Evolutionary conservation across 108 stramenopile species (phyloP).

Genomic region (Pseudonitzschia multistriata): DNA sequence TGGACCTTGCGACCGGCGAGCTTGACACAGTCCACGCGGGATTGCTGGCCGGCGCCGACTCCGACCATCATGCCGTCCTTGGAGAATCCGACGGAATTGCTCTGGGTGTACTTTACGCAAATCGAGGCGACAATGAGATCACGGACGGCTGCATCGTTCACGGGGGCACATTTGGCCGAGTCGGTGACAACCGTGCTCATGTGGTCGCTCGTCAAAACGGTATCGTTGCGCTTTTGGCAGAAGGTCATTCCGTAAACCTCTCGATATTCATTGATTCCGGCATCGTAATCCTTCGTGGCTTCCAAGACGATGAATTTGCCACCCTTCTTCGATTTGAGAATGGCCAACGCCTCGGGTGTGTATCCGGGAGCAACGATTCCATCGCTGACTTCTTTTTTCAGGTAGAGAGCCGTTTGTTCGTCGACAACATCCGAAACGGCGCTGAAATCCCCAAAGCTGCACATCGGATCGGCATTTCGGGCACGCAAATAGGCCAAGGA

Average conservation of each 20-base stretch:
- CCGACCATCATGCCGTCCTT: constrained; percentile 99
- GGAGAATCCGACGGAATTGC: constrained; percentile 96
- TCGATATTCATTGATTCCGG: constrained; percentile 92
- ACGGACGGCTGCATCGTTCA: constrained; percentile 89
- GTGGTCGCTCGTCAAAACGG: constrained; percentile 74
- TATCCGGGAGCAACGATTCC: constrained; percentile 99
- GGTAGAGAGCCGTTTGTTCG: constrained; percentile 91
- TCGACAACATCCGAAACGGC: constrained; percentile 96
- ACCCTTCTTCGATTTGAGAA: constrained; percentile 95
- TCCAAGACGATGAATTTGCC: constrained; percentile 97
- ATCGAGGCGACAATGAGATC: constrained; percentile 96
- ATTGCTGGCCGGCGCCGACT: constrained; percentile 99
- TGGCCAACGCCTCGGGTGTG: constrained; percentile 92
- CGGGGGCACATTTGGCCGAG: constrained; percentile 30
- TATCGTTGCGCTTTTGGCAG: constrained; percentile 93
- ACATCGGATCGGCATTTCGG: constrained; percentile 98
- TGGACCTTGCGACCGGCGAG: constrained; percentile 96
- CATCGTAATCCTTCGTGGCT: constrained; percentile 78
- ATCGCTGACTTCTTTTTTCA: constrained; percentile 96
- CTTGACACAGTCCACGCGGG: constrained; percentile 99
- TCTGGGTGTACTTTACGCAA: constrained; percentile 98
- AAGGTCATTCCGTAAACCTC: constrained; percentile 98
- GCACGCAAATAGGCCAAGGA: constrained; percentile 98
- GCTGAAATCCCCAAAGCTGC: constrained; percentile 97
- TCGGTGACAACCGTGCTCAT: constrained; percentile 66